Percentiles rank a stretch among this genome's conserved stretches.
Evolutionary conservation across 805 yeast genomes (phyloP).

Genomic region (Maudiozyma barnettii): DNA sequence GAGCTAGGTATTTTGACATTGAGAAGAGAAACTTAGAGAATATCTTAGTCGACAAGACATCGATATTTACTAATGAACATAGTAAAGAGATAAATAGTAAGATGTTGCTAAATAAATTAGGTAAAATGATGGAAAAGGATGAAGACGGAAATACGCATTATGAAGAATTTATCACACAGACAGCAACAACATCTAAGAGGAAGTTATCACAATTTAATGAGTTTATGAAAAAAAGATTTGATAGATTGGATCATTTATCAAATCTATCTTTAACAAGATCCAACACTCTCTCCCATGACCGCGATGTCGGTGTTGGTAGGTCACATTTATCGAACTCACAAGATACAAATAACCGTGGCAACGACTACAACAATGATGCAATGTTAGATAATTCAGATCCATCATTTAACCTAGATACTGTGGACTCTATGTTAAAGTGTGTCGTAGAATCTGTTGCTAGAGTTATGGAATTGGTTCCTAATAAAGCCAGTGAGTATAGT

Average conservation of each 20-base stretch:
- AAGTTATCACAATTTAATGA: conserved; percentile 44
- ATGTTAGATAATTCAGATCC: conserved; percentile 6
- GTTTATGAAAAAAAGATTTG: conserved; percentile 46
- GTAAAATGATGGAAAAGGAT: conserved; percentile 17
- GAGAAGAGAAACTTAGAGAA: conserved; percentile 61
- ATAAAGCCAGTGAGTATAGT: conserved; percentile 50
- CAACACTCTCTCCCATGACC: background rate
- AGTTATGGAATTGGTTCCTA: conserved; percentile 61
- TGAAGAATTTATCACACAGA: background rate
- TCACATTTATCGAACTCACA: background rate
- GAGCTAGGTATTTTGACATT: conserved; percentile 50
- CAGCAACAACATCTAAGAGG: conserved; percentile 14
- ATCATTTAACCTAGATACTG: conserved; percentile 33
- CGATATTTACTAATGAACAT: conserved; percentile 25
- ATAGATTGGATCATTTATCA: conserved; percentile 33
- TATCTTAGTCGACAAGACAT: conserved; percentile 26
- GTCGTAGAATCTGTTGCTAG: conserved; percentile 73
- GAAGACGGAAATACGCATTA: background rate
- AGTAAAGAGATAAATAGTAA: conserved; percentile 26
- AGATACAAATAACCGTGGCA: background rate
- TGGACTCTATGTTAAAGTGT: conserved; percentile 58
- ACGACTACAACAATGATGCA: background rate
- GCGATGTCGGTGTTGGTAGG: background rate
- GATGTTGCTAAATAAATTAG: conserved; percentile 23
- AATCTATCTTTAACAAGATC: conserved; percentile 1